Percentiles rank a stretch among this genome's conserved stretches.
Conservation (phyloP, 1,284 basidiomycete genomes). For the Meira nashicola region DNA sequence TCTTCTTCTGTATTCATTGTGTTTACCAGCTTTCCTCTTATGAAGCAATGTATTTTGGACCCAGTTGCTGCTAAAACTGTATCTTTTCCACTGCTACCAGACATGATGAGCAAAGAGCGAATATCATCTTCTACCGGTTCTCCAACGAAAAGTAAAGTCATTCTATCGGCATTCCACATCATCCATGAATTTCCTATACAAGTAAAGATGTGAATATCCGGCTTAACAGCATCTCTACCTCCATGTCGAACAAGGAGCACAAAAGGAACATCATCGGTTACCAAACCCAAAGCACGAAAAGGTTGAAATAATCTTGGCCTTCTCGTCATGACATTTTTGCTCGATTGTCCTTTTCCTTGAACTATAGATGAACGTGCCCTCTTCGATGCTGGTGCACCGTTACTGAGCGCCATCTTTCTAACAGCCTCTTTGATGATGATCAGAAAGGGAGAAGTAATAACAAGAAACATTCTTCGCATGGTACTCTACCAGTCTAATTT, state of each 20-base stretch:
- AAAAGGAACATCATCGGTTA: constrained; percentile 88
- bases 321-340: neutral
- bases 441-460: neutral
- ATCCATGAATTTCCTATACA: constrained; percentile 89
- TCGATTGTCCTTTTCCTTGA: constrained; percentile 7
- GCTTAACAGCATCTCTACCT: constrained; percentile 69
- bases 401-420: too few relatives aligned
- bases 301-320: constrained; percentile 70
- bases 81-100: constrained; percentile 54
- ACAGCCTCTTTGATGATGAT: too few relatives aligned
- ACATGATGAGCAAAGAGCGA: constrained; percentile 61
- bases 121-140: constrained; percentile 72
- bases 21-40: constrained; percentile 76
- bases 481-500: too few relatives aligned
- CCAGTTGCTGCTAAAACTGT: constrained; percentile 79
- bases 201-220: constrained; percentile 67
- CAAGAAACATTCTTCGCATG: neutral
- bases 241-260: constrained; percentile 74
- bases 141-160: constrained; percentile 90
- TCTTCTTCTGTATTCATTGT: constrained; percentile 23
- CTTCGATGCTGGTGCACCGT: too few relatives aligned
- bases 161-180: constrained; percentile 90
- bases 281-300: constrained; percentile 85
- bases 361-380: neutral
- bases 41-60: constrained; percentile 68